Percentiles rank a stretch among this genome's conserved stretches.
phyloP scores from a whole-genome alignment of 1,139 yeast genomes.

The Sugiyamaella sp. region DNA sequence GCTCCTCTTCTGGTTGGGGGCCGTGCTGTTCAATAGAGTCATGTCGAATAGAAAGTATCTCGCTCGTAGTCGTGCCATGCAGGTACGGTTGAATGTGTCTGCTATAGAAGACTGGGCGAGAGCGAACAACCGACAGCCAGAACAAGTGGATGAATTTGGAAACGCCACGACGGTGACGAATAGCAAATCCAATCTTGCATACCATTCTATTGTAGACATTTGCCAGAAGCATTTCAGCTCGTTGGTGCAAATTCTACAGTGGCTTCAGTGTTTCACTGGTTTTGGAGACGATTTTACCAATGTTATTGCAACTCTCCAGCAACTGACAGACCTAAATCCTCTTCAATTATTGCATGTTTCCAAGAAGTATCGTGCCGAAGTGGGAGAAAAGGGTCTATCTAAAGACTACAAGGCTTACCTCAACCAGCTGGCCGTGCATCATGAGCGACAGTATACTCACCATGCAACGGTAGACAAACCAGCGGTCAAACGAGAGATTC shows the following conservation, averaged over 20 bases:
- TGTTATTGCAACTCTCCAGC: slow-evolving; percentile 54
- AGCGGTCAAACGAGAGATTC: slow-evolving; percentile 20
- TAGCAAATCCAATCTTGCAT: slow-evolving; percentile 31
- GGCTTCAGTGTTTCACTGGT: slow-evolving; percentile 85
- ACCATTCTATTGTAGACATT: slow-evolving; percentile 48
- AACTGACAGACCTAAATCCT: slow-evolving; percentile 58
- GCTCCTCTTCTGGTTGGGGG: slow-evolving; percentile 77
- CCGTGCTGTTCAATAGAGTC: slow-evolving; percentile 72
- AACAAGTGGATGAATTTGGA: slow-evolving; percentile 42
- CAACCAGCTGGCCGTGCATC: slow-evolving; percentile 39
- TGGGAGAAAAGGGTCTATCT: slow-evolving; percentile 60
- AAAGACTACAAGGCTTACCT: slow-evolving; percentile 44
- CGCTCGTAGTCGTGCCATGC: slow-evolving; percentile 84
- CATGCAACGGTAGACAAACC: slow-evolving; percentile 29
- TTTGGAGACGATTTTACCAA: slow-evolving; percentile 59
- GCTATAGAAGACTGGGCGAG: slow-evolving; percentile 93
- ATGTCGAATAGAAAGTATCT: slow-evolving; percentile 66
- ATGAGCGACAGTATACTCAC: slow-evolving; percentile 33
- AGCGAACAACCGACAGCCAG: slow-evolving; percentile 66
- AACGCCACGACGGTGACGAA: slow-evolving; percentile 22
- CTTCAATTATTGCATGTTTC: slow-evolving; percentile 70
- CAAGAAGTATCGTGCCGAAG: slow-evolving; percentile 81
- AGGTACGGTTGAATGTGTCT: slow-evolving; percentile 81
- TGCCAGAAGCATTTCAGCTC: slow-evolving; percentile 73
- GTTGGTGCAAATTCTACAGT: slow-evolving; percentile 77